Evolutionary conservation across 164 flowering plant genomes (phyloP).

Genomic region (Kingdonia uniflora): DNA sequence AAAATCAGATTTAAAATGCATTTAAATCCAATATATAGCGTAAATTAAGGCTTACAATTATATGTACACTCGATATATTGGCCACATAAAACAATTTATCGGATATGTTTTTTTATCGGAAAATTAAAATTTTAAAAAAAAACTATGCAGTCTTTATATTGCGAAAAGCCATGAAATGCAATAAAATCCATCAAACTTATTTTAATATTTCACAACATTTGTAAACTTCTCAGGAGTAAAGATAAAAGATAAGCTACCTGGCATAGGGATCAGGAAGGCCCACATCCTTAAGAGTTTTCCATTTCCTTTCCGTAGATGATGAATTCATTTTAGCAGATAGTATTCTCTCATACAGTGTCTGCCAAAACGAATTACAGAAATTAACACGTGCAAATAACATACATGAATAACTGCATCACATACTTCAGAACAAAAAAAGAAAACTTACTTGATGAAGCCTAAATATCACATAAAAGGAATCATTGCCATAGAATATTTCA

Average conservation of each 20-base stretch:
- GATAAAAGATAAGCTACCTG: slow-evolving; percentile 39
- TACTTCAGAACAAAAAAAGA: neutral
- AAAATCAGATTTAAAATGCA: neutral
- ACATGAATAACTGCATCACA: neutral
- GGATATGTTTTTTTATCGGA: no score
- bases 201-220: no score
- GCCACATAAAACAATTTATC: no score
- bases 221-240: no score
- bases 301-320: slow-evolving; percentile 57
- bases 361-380: slow-evolving; percentile 10
- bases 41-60: no score
- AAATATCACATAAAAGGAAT: slow-evolving; percentile 83
- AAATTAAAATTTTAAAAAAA: no score
- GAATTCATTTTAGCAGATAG: slow-evolving; percentile 77
- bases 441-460: slow-evolving; percentile 87
- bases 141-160: no score
- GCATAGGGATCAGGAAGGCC: slow-evolving; percentile 56
- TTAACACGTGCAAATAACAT: neutral
- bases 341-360: slow-evolving; percentile 90
- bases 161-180: no score
- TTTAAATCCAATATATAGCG: no score
- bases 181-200: no score
- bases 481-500: slow-evolving; percentile 78
- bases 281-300: slow-evolving; percentile 47
- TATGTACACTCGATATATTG: no score